These are phyloP conservation scores for Backusella parvicylindrica DNA, from an alignment of 192 early-diverging fungal species.

Conservation along the genomic window DNA sequence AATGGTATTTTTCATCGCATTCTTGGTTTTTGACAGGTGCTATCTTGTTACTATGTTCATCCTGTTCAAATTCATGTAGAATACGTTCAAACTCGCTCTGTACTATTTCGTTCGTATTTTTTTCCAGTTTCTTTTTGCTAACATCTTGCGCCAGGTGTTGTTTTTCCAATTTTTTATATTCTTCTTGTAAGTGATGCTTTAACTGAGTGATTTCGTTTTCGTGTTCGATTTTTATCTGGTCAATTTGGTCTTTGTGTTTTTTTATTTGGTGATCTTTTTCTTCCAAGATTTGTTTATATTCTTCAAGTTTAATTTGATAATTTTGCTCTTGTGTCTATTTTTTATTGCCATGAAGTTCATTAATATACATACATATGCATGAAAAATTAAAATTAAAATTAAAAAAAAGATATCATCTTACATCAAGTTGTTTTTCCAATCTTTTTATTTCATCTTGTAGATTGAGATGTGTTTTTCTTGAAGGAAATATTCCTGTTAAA, in stretches of 20 bases:
- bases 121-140: not conserved
- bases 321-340: not conserved
- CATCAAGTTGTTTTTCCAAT: conserved; percentile 7
- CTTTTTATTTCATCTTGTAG: not conserved
- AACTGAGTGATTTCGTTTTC: not conserved
- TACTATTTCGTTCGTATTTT: not conserved
- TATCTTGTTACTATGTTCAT: not conserved
- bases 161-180: not conserved
- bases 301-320: conserved; percentile 1
- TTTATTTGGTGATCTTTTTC: not conserved
- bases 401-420: not conserved
- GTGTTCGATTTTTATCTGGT: not conserved
- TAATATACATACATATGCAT: not conserved
- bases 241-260: not conserved
- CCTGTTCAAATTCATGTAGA: conserved; percentile 1
- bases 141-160: not conserved
- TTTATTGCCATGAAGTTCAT: not conserved
- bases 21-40: not conserved
- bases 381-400: not conserved
- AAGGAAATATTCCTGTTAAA: not conserved
- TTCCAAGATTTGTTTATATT: not conserved
- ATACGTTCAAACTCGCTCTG: not conserved
- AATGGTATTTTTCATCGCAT: not conserved
- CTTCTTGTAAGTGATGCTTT: not conserved
- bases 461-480: not conserved